Conservation (phyloP, 805 yeast species). For the Cyberlindnera meyerae region DNA sequence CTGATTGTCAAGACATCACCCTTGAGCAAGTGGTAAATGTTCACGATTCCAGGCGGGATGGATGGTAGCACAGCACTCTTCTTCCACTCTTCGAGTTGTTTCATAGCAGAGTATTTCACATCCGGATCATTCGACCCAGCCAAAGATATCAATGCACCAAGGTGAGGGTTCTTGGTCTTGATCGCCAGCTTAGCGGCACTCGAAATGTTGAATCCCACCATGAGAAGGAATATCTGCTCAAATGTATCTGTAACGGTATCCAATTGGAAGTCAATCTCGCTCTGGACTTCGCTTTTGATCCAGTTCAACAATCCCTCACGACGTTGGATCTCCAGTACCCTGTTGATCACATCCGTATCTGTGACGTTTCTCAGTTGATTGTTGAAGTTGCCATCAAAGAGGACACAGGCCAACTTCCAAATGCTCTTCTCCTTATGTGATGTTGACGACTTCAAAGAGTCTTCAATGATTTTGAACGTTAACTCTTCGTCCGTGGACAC, state of each 20-base stretch:
- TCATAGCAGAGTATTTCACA: constrained; percentile 48
- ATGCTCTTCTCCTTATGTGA: constrained; percentile 28
- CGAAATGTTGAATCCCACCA: constrained; percentile 52
- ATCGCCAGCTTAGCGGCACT: constrained; percentile 62
- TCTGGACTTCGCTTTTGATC: constrained; percentile 43
- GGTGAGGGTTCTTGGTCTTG: constrained; percentile 57
- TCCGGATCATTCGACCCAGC: constrained; percentile 65
- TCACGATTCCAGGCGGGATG: constrained; percentile 51
- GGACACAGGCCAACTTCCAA: constrained; percentile 56
- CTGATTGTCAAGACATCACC: constrained; percentile 38
- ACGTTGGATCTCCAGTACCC: constrained; percentile 32
- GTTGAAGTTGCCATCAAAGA: constrained; percentile 44
- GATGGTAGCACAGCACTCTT: constrained; percentile 33
- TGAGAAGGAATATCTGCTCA: constrained; percentile 44
- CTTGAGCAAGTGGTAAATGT: constrained; percentile 60
- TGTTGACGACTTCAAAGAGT: constrained; percentile 13
- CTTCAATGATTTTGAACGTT: constrained; percentile 29
- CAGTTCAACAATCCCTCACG: constrained; percentile 49
- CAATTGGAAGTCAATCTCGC: constrained; percentile 31
- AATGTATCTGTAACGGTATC: constrained; percentile 38
- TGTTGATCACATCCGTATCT: constrained; percentile 19
- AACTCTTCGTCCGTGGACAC: constrained; percentile 28
- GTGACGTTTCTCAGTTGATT: constrained; percentile 21
- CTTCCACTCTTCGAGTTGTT: constrained; percentile 67
- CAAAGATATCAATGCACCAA: constrained; percentile 64